Conservation (phyloP, 164 flowering plant species). For the Hamamelis virginiana region DNA sequence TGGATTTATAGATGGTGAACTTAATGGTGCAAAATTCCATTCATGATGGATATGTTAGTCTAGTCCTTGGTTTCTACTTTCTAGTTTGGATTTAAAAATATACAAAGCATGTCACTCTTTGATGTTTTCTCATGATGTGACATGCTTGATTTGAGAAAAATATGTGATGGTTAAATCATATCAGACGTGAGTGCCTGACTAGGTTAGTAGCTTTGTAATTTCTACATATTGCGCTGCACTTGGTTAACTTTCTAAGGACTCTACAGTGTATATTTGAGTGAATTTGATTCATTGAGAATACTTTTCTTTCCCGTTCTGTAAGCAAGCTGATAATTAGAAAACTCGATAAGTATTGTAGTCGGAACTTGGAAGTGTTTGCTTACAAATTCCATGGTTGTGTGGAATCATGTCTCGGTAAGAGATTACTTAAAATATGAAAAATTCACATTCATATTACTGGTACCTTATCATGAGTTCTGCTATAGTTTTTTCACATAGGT, state of each 20-base stretch:
- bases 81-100: background rate
- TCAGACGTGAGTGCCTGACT: background rate
- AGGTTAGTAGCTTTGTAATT: background rate
- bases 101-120: background rate
- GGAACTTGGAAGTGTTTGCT: too few species aligned
- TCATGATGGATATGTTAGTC: too few species aligned
- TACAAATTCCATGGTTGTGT: too few species aligned
- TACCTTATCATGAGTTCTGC: too few species aligned
- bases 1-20: too few species aligned
- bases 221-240: background rate
- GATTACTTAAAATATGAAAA: too few species aligned
- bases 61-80: too few species aligned
- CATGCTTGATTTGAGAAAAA: background rate
- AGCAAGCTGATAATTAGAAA: background rate
- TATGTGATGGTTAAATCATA: background rate
- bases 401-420: too few species aligned
- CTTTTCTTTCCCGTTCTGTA: background rate
- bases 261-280: background rate
- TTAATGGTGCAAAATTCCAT: too few species aligned
- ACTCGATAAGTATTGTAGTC: too few species aligned
- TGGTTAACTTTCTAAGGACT: background rate
- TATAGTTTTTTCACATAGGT: too few species aligned
- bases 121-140: background rate
- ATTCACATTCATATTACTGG: too few species aligned
- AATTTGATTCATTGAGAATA: background rate